Conservation (phyloP, 768 basidiomycete species). For the Leccinum obscurum region DNA sequence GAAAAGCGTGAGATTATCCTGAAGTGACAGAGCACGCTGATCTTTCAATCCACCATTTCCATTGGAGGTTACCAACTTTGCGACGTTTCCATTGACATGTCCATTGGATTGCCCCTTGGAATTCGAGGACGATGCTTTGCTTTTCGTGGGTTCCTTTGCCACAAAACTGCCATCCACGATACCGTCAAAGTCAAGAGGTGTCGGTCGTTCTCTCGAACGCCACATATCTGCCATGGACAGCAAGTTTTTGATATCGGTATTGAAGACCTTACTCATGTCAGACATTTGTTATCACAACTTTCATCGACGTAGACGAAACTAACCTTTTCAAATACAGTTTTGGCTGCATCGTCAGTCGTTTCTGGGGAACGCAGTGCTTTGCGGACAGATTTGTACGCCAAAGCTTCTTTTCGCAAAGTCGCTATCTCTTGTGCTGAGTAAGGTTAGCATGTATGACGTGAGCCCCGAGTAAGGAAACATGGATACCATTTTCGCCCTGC, state of each 20-base stretch:
- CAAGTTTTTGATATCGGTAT: conserved; percentile 82
- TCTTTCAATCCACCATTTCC: conserved; percentile 61
- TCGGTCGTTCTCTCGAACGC: conserved; percentile 85
- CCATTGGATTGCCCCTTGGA: conserved; percentile 32
- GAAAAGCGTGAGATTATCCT: conserved; percentile 83
- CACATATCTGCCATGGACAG: conserved; percentile 97
- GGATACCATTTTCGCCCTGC: conserved; percentile 86
- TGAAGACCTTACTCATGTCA: conserved; percentile 66
- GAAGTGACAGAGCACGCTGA: conserved; percentile 72
- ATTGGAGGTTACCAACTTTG: conserved; percentile 9
- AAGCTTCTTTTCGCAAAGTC: conserved; percentile 83
- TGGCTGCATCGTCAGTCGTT: conserved; percentile 52
- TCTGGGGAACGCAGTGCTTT: conserved; percentile 53
- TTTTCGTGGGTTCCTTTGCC: conserved; percentile 33
- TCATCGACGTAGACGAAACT: not conserved
- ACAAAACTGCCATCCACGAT: conserved; percentile 68
- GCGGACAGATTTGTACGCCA: conserved; percentile 84
- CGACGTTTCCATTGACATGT: conserved; percentile 15
- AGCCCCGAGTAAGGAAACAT: conserved; percentile 14
- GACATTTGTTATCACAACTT: conserved; percentile 2
- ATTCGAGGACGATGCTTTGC: conserved; percentile 11
- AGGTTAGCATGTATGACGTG: conserved; percentile 1
- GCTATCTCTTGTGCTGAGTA: conserved; percentile 83
- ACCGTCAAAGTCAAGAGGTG: conserved; percentile 76
- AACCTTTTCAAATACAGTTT: conserved; percentile 84